Conservation (phyloP, 352 stramenopile genomes). For the Phytophthora ramorum region DNA sequence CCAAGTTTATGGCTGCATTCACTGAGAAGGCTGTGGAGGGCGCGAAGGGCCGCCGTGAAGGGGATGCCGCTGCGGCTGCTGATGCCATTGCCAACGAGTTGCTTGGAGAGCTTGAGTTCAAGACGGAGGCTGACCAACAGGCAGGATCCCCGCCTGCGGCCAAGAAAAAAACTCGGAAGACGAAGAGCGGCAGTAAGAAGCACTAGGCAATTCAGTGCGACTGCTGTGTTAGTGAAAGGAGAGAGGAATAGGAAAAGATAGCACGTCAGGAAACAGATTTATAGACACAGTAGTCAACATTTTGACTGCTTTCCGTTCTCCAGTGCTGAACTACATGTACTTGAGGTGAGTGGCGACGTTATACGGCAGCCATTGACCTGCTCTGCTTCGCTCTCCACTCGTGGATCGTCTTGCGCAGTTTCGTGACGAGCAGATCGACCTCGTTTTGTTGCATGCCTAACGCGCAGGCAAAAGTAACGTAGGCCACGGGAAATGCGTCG, state of each 20-base stretch:
- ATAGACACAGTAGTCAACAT: constrained; percentile 28
- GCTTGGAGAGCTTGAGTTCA: constrained; percentile 80
- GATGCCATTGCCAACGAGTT: constrained; percentile 83
- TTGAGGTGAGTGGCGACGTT: constrained; percentile 6
- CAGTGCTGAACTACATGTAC: background rate
- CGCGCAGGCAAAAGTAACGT: constrained; percentile 97
- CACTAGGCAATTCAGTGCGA: constrained; percentile 41
- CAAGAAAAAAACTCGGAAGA: constrained; percentile 81
- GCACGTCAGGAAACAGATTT: constrained; percentile 35
- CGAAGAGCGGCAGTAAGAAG: constrained; percentile 73
- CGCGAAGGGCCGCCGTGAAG: constrained; percentile 78
- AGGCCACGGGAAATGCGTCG: constrained; percentile 89
- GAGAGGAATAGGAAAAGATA: constrained; percentile 26
- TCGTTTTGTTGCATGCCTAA: constrained; percentile 94
- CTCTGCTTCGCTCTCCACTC: constrained; percentile 79
- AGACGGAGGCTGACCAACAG: constrained; percentile 40
- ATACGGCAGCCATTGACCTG: background rate
- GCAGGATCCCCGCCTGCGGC: constrained; percentile 32
- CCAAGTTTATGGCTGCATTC: constrained; percentile 88
- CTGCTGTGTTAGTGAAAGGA: constrained; percentile 3
- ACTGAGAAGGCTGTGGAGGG: constrained; percentile 90
- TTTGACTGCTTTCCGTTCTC: constrained; percentile 17
- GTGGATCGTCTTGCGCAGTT: constrained; percentile 92
- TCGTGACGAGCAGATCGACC: constrained; percentile 92
- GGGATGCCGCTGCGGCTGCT: constrained; percentile 77